Percentiles rank a stretch among this genome's conserved stretches.
These are phyloP conservation scores for Ustilago xerochloae DNA, from an alignment of 1,284 basidiomycete genomes.

Conservation along the genomic window DNA sequence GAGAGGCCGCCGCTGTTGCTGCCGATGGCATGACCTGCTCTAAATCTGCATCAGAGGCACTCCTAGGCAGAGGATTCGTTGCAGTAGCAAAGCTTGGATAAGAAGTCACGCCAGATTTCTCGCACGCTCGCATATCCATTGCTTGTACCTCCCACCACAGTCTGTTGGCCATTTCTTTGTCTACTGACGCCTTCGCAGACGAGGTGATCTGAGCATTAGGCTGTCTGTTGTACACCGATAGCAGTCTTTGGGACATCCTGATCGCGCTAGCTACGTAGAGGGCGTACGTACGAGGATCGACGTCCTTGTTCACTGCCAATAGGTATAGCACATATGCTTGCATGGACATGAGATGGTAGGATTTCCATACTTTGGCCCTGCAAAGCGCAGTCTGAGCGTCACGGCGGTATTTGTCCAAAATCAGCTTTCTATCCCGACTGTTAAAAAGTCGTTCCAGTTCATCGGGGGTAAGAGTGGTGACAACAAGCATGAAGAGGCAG, in stretches of 20 bases:
- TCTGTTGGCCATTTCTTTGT: constrained; percentile 10
- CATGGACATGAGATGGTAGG: constrained; percentile 1
- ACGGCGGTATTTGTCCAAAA: constrained; percentile 6
- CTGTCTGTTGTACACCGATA: background rate
- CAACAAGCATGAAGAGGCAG: constrained; percentile 1
- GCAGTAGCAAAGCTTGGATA: constrained; percentile 7
- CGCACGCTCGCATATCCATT: constrained; percentile 18
- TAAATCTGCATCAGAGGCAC: constrained; percentile 12
- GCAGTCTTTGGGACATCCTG: constrained; percentile 10
- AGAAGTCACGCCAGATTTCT: constrained; percentile 17
- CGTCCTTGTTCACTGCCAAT: constrained; percentile 6
- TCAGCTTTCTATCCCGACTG: background rate
- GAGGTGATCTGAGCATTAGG: background rate
- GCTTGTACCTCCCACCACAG: constrained; percentile 20
- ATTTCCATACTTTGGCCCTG: constrained; percentile 7
- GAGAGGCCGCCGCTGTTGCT: background rate
- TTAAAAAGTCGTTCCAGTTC: constrained; percentile 8
- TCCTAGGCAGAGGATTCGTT: constrained; percentile 1
- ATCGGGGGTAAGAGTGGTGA: constrained; percentile 1
- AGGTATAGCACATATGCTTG: constrained; percentile 26
- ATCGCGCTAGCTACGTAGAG: constrained; percentile 1
- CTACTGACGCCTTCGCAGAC: background rate
- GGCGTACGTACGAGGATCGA: constrained; percentile 13
- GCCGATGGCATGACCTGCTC: too few relatives aligned
- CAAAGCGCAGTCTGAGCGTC: constrained; percentile 14